Evolutionary conservation across 1,284 basidiomycete species (phyloP), one percentile per base, ranked within the genome.

Genomic region (Trichosporon faecale): DNA sequence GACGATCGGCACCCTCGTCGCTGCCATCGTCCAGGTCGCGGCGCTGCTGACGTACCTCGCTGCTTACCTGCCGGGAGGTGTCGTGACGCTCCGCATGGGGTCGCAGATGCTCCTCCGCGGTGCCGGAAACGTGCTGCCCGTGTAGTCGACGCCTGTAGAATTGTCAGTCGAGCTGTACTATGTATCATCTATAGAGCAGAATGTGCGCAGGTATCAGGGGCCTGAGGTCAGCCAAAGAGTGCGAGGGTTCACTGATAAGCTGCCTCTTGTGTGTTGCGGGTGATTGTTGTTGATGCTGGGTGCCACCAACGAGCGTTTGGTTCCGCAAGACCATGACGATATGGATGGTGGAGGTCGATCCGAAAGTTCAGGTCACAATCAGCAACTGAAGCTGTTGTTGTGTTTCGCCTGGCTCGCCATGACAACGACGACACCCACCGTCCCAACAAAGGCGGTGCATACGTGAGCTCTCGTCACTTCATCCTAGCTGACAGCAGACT

Each of bases 41-140:
- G 90, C 94, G 0, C 88, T 98, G 9, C 85, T 96, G 11, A 88
- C 91, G 14, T 98, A 97, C 78, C 87, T 97, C 9, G 86, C 93
- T 18, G 93, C 94, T 0, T 97, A 96, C 83, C 96, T 95, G 84
- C 93, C 94, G 3, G 94, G 94, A 12, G 94, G 85, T 4, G 74
- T 82, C 23, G 83, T 82, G 72, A 95, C 94, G 0, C 85, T 95
- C 40, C 88, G 91, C 31, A 89, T 95, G 77, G 93, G 93, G 14
- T 89, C 90, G 18, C 90, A 91, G 72, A 88, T 95, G 82, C 90
- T 91, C 1, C 83, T 95, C 23, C 89, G 93, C 55, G 91, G 93
- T 4, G 93, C 92, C 57, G 88, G 90, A 40, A 92, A 86, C 74
- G 84, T 95, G 8, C 85, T 95, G 31, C 93, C 94, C 12, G 85